Percentiles rank a stretch among this genome's conserved stretches.
Conservation (phyloP, 1,284 basidiomycete species). For the Rhodotorula sp. region DNA sequence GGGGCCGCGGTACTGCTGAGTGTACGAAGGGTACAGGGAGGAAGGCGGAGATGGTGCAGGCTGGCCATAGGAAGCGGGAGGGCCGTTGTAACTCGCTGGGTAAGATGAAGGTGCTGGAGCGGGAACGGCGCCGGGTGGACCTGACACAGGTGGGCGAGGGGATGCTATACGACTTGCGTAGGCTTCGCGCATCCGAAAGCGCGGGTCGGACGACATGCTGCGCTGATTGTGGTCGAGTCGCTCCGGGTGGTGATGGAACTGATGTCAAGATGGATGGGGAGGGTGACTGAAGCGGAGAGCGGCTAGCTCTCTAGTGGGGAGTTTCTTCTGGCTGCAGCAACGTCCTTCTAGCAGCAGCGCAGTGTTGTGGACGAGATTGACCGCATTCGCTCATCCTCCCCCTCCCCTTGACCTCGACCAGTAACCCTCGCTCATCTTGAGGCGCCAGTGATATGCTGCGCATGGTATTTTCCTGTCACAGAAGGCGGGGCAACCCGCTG, state of each 20-base stretch:
- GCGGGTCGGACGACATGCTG: slow-evolving; percentile 30
- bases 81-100: neutral
- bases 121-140: neutral
- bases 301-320: no score
- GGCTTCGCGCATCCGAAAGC: slow-evolving; percentile 16
- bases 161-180: slow-evolving; percentile 8
- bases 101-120: neutral
- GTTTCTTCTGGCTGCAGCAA: neutral
- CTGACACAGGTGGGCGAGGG: neutral
- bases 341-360: neutral
- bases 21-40: neutral
- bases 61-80: neutral
- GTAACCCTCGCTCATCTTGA: no score
- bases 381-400: neutral
- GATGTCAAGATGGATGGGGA: neutral
- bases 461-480: no score
- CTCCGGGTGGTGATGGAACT: neutral
- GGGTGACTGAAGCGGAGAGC: no score
- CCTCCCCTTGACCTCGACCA: neutral
- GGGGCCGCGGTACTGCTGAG: no score
- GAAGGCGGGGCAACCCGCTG: no score
- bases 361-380: neutral
- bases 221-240: neutral
- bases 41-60: neutral
- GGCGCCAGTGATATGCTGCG: no score